Conservation (phyloP, 2,329 filamentous ascomycete species). For the Diplodia sapinea region DNA sequence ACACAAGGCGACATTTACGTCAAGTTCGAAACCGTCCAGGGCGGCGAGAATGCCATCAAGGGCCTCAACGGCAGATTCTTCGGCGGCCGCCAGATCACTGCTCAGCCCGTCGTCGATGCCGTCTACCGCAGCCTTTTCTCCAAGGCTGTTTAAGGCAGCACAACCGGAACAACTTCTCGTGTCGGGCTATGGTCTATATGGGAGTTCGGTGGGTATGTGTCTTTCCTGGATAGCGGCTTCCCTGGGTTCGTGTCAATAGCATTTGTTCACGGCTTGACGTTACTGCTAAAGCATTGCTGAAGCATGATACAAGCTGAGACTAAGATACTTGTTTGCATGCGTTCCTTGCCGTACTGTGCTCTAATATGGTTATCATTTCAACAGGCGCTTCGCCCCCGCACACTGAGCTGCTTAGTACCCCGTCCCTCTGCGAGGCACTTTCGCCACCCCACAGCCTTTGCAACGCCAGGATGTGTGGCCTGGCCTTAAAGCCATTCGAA, state of each 20-base stretch:
- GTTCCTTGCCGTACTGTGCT: conserved; percentile 13
- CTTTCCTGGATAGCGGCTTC: conserved; percentile 27
- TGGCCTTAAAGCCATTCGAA: background rate
- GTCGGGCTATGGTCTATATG: conserved; percentile 3
- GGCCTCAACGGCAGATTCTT: conserved; percentile 97
- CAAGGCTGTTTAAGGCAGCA: conserved; percentile 23
- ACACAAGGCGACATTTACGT: conserved; percentile 96
- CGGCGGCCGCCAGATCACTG: conserved; percentile 89
- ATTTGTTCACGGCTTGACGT: background rate
- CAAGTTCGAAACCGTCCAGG: conserved; percentile 95
- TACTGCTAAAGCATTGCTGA: background rate
- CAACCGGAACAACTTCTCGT: background rate
- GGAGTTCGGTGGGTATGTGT: conserved; percentile 27
- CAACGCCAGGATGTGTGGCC: background rate
- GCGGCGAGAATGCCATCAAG: conserved; percentile 96
- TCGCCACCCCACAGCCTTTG: background rate
- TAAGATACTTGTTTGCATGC: conserved; percentile 15
- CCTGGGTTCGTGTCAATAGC: conserved; percentile 22
- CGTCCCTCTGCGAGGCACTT: background rate
- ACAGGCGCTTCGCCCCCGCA: conserved; percentile 2
- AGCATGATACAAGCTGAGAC: background rate
- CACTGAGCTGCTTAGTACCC: background rate
- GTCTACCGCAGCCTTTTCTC: conserved; percentile 91
- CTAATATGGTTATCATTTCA: conserved; percentile 10
- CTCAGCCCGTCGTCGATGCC: conserved; percentile 91